Evolutionary conservation across 139 green algal genomes (phyloP), one percentile per base, ranked within the genome.

Genomic region (Raphidocelis subcapitata): DNA sequence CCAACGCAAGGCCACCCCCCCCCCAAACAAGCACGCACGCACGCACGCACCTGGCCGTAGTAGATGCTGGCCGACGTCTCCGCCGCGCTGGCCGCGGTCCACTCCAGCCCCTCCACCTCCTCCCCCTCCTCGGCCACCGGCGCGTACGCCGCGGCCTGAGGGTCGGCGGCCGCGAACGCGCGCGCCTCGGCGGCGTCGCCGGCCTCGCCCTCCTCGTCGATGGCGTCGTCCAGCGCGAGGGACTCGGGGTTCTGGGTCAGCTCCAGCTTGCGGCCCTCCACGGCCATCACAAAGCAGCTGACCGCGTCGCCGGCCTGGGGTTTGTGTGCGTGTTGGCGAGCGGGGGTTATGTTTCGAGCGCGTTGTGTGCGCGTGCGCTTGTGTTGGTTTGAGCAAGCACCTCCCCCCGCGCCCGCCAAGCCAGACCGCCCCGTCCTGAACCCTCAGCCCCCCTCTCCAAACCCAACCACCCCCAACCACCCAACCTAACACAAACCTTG

Each of bases 231-330:
- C 28, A 29, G 20, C n/a, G 41, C 31, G 44, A 23, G 32, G 63
- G 49, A 35, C 23, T 15, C 54, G 16, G 77, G 76, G 67, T 74
- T 81, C 69, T 88, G 83, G 1, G 76, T 88, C 65, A 88, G 79
- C 28, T 26, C 36, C 29, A 81, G 62, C 62, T 65, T 69, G 28
- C 65, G 65, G 23, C 54, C 41, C 10, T 72, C 72, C 52, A 79
- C 62, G 61, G 82, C 83, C 67, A 85, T 69, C 56, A 86, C 77
- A 49, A 84, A 82, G 44, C 75, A 79, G n/a, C 46, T 37, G 52
- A 82, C 72, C 41, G 41, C 32, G 49, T 81, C 74, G 29, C 75
- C 81, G 54, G 68, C 67, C 70, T 77, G 60, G 41, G 41, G 41
- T 49, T 49, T 8, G 41, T 20, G 8, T 8, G 12, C 41, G 41